Evolutionary conservation across 2,329 filamentous ascomycete species (phyloP), one percentile per base, ranked within the genome.

Genomic region (Hirsutella rhossiliensis): DNA sequence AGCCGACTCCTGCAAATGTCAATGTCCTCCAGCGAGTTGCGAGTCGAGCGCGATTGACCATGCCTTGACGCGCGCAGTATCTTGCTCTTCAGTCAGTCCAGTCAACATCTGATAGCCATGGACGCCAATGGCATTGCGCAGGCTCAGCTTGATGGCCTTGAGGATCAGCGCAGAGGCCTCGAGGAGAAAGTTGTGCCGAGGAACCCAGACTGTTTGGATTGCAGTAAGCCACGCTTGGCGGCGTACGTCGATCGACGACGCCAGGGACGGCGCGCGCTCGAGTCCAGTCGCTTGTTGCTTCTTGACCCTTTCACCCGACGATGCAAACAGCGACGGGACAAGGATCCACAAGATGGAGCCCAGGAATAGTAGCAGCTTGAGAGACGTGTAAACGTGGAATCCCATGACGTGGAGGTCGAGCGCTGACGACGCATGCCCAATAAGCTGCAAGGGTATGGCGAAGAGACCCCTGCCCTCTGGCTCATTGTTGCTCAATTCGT

Each of bases 31-130:
- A 11, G 87, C 87, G 18, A 97, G 73, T 61, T 96, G 90, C 23
- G 90, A 88, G 62, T 97, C 90, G 44, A 96, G 75, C 13, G 89
- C 89, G 55, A 95, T 95, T 30, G 83, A 77, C 90, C 90, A 97
- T 0, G 88, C 87, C 65, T 94, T 92, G 55, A 94, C 76, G 27
- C 90, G 78, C 7, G 87, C 89, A 42, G 76, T 78, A 61, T 96
- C 90, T 60, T 94, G 82, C 46, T 95, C 87, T 52, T 84, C 80
- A 2, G 83, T 90, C 40, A 84, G 76, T 0, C 87, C 87, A 2
- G 85, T 90, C 34, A 94, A 66, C 57, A 80, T 73, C 45, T 88
- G 82, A 59, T 92, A 96, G 11, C 82, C 72, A 27, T 82, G 75
- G 52, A 80, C 74, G 34, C 90, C 89, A 48, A 95, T 78, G 0